A percentile compares a stretch with the other conserved stretches of the same genome.
Conservation (phyloP, 257 asterid species). For the Agastache rugosa region DNA sequence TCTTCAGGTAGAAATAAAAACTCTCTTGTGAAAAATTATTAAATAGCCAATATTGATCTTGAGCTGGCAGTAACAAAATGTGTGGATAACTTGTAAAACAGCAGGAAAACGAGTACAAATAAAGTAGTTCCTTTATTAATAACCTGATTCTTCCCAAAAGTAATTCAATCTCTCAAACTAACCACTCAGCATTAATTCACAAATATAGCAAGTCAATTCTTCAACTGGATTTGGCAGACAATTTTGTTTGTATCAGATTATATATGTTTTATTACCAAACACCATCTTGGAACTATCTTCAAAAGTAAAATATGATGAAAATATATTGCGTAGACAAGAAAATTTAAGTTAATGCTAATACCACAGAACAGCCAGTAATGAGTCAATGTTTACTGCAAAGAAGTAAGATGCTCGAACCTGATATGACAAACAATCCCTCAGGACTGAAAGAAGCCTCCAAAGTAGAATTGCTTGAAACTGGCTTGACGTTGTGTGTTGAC, state of each 20-base stretch:
- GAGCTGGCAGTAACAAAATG: constrained; percentile 3
- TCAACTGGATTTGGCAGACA: constrained; percentile 20
- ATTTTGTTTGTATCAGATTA: not conserved
- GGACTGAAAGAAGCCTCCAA: constrained; percentile 98
- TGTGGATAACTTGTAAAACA: not conserved
- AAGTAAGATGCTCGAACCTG: constrained; percentile 59
- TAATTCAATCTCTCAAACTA: not conserved
- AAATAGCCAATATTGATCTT: constrained; percentile 13
- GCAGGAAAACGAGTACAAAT: not conserved
- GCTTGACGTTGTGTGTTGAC: constrained; percentile 79
- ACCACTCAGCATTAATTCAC: not conserved
- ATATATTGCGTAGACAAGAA: too few relatives aligned
- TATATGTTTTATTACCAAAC: not conserved
- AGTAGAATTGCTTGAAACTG: constrained; percentile 77
- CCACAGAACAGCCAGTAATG: constrained; percentile 12
- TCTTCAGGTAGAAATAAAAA: constrained; percentile 12
- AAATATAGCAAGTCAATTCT: constrained; percentile 10
- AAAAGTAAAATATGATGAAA: too few relatives aligned
- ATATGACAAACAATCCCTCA: constrained; percentile 87
- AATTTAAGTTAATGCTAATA: too few relatives aligned
- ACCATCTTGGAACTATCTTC: not conserved
- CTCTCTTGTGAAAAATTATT: not conserved
- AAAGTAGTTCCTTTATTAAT: not conserved
- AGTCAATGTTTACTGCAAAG: not conserved
- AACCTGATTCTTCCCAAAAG: constrained; percentile 8